Base-by-base conservation (phyloP, 2,329 filamentous ascomycete genomes). In the Calonectria multiphialidica region DNA sequence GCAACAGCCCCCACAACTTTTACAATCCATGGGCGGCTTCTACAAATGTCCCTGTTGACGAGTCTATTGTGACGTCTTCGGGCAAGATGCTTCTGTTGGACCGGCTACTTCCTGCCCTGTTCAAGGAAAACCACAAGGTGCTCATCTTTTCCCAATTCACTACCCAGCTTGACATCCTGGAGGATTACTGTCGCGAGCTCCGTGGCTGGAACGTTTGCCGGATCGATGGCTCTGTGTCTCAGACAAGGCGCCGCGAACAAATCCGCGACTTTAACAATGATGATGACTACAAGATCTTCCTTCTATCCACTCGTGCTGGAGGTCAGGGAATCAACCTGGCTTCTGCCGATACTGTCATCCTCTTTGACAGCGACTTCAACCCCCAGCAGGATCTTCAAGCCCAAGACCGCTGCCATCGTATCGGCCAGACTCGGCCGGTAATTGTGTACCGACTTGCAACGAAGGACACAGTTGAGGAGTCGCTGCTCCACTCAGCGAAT, bases 71-170 rank as follows among this genome's bases (percentile, higher is more conserved):
- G 40, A 96, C 93, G 0, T 91, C 94, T 0, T 98, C 95, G 0
- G 97, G 97, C 16, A 99, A 99, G 82, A 98, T 99, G 95, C 90
- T 98, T 2, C 90, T 99, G 0, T 90, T 99, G 0, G 97, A 99
- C 81, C 92, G 95, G 0, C 88, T 99, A 0, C 89, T 99, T 0
- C 94, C 94, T 0, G 88, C 88, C 2, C 88, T 99, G 0, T 93
- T 99, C 71, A 76, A 86, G 0, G 88, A 90, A 1, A 93, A 90
- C 4, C 96, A 98, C 85, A 98, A 98, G 80, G 93, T 98, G 33
- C 90, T 99, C 55, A 95, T 99, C 64, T 99, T 99, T 83, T 97
- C 95, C 0, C 97, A 99, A 80, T 99, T 99, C 86, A 97, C 96
- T 70, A 98, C 93, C 0, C 96, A 98, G 75, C 90, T 99, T 0